Conservation (phyloP, 495 filamentous ascomycete genomes). For the Tuber calosporum region DNA sequence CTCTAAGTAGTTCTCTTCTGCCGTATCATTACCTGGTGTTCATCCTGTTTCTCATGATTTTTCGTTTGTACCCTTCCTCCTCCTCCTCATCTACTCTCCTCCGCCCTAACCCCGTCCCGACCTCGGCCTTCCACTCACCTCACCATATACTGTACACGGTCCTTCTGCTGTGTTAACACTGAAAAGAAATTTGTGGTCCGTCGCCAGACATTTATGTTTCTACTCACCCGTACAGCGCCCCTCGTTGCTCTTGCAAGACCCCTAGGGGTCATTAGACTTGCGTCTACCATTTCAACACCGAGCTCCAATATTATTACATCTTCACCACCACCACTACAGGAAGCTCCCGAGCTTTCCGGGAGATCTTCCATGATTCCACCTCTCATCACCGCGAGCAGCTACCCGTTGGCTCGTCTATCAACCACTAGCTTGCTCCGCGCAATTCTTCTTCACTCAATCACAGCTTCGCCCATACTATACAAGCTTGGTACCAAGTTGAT, state of each 20-base stretch:
- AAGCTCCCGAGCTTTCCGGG: background rate
- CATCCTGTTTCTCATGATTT: background rate
- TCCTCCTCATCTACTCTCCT: slow-evolving; percentile 14
- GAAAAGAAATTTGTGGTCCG: background rate
- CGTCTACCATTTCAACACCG: slow-evolving; percentile 7
- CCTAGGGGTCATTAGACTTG: background rate
- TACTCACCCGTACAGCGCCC: background rate
- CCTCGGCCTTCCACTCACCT: background rate
- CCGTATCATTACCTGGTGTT: background rate
- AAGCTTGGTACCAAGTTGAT: slow-evolving; percentile 32
- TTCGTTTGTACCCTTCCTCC: background rate
- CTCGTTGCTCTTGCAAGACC: background rate
- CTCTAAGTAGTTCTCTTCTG: background rate
- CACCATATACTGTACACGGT: background rate
- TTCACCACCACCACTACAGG: background rate
- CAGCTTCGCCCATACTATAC: slow-evolving; percentile 66
- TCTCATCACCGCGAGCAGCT: slow-evolving; percentile 20
- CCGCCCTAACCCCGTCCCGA: background rate
- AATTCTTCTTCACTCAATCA: slow-evolving; percentile 68
- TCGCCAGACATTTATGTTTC: background rate
- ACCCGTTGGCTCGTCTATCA: slow-evolving; percentile 65
- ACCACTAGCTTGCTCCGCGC: slow-evolving; percentile 68
- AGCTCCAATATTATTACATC: background rate
- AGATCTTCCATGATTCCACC: background rate
- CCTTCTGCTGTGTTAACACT: background rate